phyloP scores from a whole-genome alignment of 345 rosid species.

The Citrus trifoliata region DNA sequence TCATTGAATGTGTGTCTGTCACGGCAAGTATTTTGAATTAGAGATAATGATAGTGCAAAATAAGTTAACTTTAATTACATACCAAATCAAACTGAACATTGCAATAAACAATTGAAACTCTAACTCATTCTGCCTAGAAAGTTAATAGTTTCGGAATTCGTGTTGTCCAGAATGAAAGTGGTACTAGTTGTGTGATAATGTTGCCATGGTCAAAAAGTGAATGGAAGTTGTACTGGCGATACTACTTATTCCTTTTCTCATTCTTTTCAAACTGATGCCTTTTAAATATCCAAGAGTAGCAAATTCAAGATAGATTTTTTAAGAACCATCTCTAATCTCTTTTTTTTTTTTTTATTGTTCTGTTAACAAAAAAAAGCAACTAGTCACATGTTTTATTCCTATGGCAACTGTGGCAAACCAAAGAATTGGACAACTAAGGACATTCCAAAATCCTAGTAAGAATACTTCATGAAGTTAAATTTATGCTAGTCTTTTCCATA shows the following conservation, averaged over 20 bases:
- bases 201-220: neutral
- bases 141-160: neutral
- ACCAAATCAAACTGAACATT: neutral
- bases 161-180: neutral
- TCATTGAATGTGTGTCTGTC: slow-evolving; percentile 5
- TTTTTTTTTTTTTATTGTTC: too few species aligned
- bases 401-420: neutral
- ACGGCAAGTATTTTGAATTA: neutral
- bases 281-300: neutral
- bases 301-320: neutral
- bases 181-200: neutral
- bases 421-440: neutral
- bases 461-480: neutral
- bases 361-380: neutral
- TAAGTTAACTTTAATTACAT: neutral
- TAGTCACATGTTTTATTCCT: neutral
- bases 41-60: neutral
- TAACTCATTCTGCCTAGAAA: neutral
- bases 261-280: neutral
- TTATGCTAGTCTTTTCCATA: neutral
- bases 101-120: neutral
- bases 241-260: neutral
- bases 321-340: neutral
- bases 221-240: neutral
- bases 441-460: neutral